Percentiles rank a stretch among this genome's conserved stretches.
These are phyloP conservation scores for Penicillium macrosclerotiorum DNA, from an alignment of 495 filamentous ascomycete species.

Conservation along the genomic window DNA sequence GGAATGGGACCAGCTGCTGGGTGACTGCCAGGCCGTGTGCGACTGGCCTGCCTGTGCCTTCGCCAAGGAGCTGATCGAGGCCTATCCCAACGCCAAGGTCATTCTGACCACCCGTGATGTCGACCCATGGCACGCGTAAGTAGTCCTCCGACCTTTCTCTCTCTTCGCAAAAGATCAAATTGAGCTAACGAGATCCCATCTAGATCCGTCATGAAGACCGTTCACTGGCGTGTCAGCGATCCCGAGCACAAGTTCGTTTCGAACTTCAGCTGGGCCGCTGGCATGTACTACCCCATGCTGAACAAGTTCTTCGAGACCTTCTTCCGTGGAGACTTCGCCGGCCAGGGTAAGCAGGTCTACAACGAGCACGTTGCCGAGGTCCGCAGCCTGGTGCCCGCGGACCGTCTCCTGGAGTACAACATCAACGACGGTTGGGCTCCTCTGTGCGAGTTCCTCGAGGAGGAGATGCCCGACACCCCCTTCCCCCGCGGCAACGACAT, in stretches of 20 bases:
- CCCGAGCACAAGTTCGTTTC: constrained; percentile 52
- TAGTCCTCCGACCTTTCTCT: too few relatives aligned
- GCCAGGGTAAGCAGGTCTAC: constrained; percentile 52
- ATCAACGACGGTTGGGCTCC: constrained; percentile 66
- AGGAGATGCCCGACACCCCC: constrained; percentile 50
- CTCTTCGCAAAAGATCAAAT: too few relatives aligned
- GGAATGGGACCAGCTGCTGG: constrained; percentile 67
- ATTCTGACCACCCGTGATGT: constrained; percentile 62
- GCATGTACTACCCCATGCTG: constrained; percentile 60
- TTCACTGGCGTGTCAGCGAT: constrained; percentile 54
- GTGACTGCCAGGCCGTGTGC: constrained; percentile 63
- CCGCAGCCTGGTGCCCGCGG: constrained; percentile 43
- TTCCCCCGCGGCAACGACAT: constrained; percentile 51
- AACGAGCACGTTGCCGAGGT: constrained; percentile 44
- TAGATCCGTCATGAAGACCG: constrained; percentile 52
- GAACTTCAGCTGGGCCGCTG: constrained; percentile 53
- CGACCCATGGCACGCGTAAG: constrained; percentile 56
- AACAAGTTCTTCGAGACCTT: constrained; percentile 58
- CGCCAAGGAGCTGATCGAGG: constrained; percentile 64
- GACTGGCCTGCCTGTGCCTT: constrained; percentile 67
- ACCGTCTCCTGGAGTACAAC: constrained; percentile 60
- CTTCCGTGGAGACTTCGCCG: constrained; percentile 52
- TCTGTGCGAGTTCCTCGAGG: constrained; percentile 64
- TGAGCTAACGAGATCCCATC: too few relatives aligned
- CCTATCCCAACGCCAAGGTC: constrained; percentile 69